Conservation (phyloP, 768 basidiomycete species). For the Boletus patriciae region DNA sequence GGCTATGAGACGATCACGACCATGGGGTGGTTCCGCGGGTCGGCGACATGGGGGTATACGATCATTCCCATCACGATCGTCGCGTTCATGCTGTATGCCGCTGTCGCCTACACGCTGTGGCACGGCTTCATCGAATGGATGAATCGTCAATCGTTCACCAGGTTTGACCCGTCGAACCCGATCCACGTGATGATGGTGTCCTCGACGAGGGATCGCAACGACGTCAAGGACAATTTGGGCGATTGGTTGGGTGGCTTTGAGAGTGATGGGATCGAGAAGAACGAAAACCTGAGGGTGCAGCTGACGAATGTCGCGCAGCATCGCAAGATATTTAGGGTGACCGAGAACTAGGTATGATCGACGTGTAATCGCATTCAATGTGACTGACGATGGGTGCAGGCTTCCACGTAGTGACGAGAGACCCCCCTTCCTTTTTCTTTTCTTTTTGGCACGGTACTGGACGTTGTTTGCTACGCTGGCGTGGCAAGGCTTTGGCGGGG, state of each 20-base stretch:
- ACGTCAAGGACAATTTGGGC: not conserved
- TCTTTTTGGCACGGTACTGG: no score
- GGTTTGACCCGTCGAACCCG: conserved; percentile 8
- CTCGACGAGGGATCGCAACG: not conserved
- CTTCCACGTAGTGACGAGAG: not conserved
- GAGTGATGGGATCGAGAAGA: not conserved
- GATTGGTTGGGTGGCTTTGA: not conserved
- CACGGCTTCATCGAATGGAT: not conserved
- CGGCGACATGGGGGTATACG: not conserved
- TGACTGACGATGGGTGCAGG: not conserved
- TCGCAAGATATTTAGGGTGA: conserved; percentile 5
- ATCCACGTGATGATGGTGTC: conserved; percentile 9
- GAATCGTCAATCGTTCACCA: not conserved
- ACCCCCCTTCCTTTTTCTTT: no score
- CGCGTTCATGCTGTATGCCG: conserved; percentile 3
- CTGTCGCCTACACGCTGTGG: conserved; percentile 10
- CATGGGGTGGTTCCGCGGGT: not conserved
- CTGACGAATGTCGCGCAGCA: not conserved
- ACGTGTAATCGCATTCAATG: not conserved
- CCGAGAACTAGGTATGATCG: not conserved
- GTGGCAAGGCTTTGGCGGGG: no score
- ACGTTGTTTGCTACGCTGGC: no score
- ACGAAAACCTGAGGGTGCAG: conserved; percentile 2
- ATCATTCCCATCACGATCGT: conserved; percentile 9
- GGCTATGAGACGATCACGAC: not conserved